Evolutionary conservation across 164 flowering plant genomes (phyloP), one percentile per base, ranked within the genome.

Genomic region (Annona cherimola): DNA sequence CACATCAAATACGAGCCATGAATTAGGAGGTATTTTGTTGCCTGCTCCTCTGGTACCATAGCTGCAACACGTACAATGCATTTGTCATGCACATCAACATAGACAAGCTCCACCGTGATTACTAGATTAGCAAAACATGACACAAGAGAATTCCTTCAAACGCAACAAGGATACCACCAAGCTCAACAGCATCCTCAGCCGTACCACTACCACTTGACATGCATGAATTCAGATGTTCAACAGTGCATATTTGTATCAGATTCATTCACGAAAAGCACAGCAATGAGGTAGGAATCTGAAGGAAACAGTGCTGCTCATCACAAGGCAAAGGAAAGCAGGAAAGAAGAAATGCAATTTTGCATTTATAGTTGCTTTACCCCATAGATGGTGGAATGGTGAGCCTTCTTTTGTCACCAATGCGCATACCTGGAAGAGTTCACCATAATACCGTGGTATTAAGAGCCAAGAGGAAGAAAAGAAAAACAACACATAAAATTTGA

Each of bases 301-400:
- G 35, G 35, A 26, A 26, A 26, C 35, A 26, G 35, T 26, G 35
- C 35, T 26, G 35, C 35, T 26, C 35, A 26, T 26, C 35, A 26
- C 1, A 2, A 2, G 55, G 55, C 8, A 5, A 11, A 5, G 54
- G 54, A 11, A 11, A 11, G 54, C 9, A 11, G 54, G 54, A 12
- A 12, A 12, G 54, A 12, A 1, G 54, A 12, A 12, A 12, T 2
- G 55, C 11, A 2, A 12, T 46, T 46, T 8, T 1, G 14, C 12
- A 12, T 16, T 50, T 40, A n/a, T 64, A 16, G n/a, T 64, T 40
- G 14, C 85, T 72, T 26, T 86, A 95, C 99, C 95, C 99, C 99
- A 96, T 96, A 16, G 91, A 75, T 67, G 99, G 99, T 73, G 99
- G 99, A 76, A 96, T 87, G 45, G 90, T 90, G 19, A 96, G 84